phyloP scores from a whole-genome alignment of 805 yeast genomes.

The Saccharomycopsis fibuligera region DNA sequence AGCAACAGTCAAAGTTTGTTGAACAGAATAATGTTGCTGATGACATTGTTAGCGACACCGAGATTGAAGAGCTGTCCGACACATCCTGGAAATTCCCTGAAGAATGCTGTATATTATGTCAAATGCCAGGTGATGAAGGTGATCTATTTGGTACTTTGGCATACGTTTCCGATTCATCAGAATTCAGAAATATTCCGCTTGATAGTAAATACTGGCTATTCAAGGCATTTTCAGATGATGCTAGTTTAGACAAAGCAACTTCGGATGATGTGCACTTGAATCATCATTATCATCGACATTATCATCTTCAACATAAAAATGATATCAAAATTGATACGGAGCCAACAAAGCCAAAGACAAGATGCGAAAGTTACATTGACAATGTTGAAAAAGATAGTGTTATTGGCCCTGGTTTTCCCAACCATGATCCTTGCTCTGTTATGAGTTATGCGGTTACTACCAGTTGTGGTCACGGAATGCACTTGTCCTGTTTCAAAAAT shows the following conservation, averaged over 20 bases:
- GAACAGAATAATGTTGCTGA: conserved; percentile 34
- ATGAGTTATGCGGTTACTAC: conserved; percentile 45
- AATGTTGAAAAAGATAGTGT: conserved; percentile 34
- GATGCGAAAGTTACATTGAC: conserved; percentile 24
- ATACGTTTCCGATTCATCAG: conserved; percentile 50
- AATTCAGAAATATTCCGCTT: conserved; percentile 58
- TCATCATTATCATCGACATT: conserved; percentile 1
- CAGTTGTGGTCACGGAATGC: conserved; percentile 95
- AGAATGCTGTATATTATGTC: conserved; percentile 74
- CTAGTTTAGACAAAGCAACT: conserved; percentile 35
- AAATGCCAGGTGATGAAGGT: conserved; percentile 60
- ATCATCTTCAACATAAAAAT: conserved; percentile 3
- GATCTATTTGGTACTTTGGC: conserved; percentile 75
- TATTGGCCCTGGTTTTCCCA: conserved; percentile 70
- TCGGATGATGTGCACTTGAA: neutral
- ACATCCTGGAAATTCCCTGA: conserved; percentile 63
- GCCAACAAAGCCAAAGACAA: neutral
- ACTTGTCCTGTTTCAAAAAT: conserved; percentile 65
- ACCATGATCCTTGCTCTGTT: conserved; percentile 28
- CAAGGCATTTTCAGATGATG: conserved; percentile 43
- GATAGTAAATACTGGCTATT: conserved; percentile 58
- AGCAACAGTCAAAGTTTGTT: conserved; percentile 72
- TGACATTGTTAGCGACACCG: conserved; percentile 1
- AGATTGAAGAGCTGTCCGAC: conserved; percentile 26
- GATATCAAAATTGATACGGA: neutral